Evolutionary conservation across 345 rosid genomes (phyloP), one percentile per base, ranked within the genome.

Genomic region (Kernera saxatilis): DNA sequence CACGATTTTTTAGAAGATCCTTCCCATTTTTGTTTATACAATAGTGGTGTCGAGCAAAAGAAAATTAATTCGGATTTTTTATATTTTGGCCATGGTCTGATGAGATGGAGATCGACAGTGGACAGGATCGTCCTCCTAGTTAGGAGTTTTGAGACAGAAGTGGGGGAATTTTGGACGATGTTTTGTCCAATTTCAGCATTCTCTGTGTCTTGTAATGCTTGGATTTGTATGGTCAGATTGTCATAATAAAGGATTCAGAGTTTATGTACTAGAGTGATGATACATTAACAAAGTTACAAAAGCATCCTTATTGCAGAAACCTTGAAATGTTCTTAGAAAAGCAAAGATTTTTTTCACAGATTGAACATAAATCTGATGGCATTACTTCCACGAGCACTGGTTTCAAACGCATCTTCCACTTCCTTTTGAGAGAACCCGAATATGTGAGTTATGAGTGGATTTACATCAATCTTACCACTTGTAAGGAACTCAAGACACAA

Each of bases 311-410:
- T 52, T 60, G 32, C 19, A 6, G 25, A 58, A 46, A 21, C 54
- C 55, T 51, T 33, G 4, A 33, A 33, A 60, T 30, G 10, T n/a
- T 18, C 41, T 17, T 19, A 15, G 27, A 54, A 18, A 32, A 33
- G 57, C 5, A 1, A 23, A 18, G 37, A 1, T 7, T 3, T 10
- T 11, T 45, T 26, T 80, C 64, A 86, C 26, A 94, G 89, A 62
- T 91, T 91, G 69, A 94, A 88, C 98, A 94, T 91, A 70, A 94
- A 92, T 76, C 89, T 91, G 48, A 94, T 89, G 65, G 98, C 92
- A 41, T 80, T 71, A 3, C 97, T 88, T 23, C 99, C 98, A 4
- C 82, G 77, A 40, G 93, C 93, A 70, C 96, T 94, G 46, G 96
- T 91, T 70, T 89, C 91, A 33, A 91, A 94, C n/a, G 89, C 96